Conservation (phyloP, 1,139 yeast genomes). For the Taphrina sp. region DNA sequence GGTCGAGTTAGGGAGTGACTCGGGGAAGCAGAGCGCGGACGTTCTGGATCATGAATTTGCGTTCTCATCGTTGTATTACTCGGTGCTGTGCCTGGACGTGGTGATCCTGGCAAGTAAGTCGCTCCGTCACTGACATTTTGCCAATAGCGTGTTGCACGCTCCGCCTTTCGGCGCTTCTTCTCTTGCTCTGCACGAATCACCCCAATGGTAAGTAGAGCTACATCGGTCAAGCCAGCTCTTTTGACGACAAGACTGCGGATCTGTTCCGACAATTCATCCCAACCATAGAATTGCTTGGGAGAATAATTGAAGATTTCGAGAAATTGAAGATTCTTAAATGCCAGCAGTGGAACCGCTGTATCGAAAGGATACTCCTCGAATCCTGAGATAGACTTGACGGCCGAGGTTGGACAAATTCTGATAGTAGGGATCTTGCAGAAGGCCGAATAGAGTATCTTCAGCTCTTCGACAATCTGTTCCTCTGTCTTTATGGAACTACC, state of each 20-base stretch:
- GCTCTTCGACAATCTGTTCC: conserved; percentile 44
- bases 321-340: conserved; percentile 62
- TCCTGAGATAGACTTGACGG: conserved; percentile 56
- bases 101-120: background rate
- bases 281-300: conserved; percentile 64
- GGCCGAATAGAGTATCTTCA: conserved; percentile 61
- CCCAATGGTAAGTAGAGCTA: conserved; percentile 52
- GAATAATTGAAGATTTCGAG: conserved; percentile 60
- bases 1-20: background rate
- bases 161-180: conserved; percentile 45
- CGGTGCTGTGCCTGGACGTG: conserved; percentile 11
- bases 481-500: conserved; percentile 13
- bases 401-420: conserved; percentile 58
- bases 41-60: background rate
- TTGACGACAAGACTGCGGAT: conserved; percentile 57
- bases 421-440: conserved; percentile 67
- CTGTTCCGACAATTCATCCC: conserved; percentile 59
- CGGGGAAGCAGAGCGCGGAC: conserved; percentile 29
- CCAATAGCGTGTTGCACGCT: conserved; percentile 45
- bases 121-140: conserved; percentile 19
- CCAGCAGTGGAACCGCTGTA: conserved; percentile 60
- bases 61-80: background rate
- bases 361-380: conserved; percentile 73
- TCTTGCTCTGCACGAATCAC: conserved; percentile 55
- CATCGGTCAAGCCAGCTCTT: conserved; percentile 53